These are phyloP conservation scores for Saccharomycopsis sp. DNA, from an alignment of 805 yeast genomes.

Conservation along the genomic window DNA sequence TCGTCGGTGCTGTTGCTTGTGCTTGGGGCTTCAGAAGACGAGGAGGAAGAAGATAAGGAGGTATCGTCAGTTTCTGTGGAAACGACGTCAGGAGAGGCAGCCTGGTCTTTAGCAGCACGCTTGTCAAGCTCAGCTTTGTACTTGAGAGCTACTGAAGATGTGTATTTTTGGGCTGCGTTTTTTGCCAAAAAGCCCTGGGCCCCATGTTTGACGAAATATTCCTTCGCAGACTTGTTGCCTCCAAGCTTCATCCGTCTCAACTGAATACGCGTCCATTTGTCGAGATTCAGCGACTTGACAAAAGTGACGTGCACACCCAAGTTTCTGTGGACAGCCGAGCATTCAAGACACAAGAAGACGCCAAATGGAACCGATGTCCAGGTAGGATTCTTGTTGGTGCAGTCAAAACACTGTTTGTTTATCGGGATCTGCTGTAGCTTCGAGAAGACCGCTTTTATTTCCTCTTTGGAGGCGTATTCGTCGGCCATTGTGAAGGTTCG, in stretches of 20 bases:
- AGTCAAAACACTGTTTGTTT: constrained; percentile 87
- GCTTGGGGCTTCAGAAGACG: constrained; percentile 26
- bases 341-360: constrained; percentile 83
- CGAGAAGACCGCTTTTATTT: constrained; percentile 57
- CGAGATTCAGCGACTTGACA: constrained; percentile 86
- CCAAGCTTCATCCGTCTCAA: constrained; percentile 89
- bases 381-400: constrained; percentile 89
- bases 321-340: constrained; percentile 93
- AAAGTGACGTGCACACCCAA: constrained; percentile 94
- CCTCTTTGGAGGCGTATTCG: constrained; percentile 53
- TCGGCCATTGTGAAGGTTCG: constrained; percentile 15
- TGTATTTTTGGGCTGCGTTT: constrained; percentile 73
- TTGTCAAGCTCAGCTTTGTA: constrained; percentile 76
- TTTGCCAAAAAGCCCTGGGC: constrained; percentile 61
- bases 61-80: constrained; percentile 42
- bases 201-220: constrained; percentile 76
- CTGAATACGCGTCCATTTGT: constrained; percentile 89
- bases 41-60: constrained; percentile 22
- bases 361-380: constrained; percentile 99
- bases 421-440: constrained; percentile 58
- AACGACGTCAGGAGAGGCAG: constrained; percentile 64
- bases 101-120: constrained; percentile 59
- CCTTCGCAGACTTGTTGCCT: constrained; percentile 83
- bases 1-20: constrained; percentile 54
- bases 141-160: constrained; percentile 68